Conservation (phyloP, 2,329 filamentous ascomycete genomes). For the Hirsutella rhossiliensis region DNA sequence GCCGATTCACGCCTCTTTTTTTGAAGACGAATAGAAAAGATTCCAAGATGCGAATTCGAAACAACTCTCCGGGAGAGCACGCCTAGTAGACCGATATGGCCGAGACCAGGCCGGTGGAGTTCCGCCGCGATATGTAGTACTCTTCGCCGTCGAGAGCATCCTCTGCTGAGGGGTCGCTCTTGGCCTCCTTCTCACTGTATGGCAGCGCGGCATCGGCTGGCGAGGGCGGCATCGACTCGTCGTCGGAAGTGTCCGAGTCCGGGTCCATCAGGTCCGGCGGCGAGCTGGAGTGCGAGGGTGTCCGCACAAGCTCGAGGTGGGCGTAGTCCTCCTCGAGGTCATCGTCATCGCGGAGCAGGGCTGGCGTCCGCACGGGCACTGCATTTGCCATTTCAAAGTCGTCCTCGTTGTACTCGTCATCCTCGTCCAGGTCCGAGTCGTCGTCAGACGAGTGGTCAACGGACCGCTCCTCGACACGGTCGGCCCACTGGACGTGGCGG, state of each 20-base stretch:
- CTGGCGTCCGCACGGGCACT: conserved; percentile 24
- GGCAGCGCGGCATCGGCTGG: conserved; percentile 45
- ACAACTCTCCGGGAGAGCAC: not conserved
- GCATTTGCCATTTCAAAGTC: conserved; percentile 44
- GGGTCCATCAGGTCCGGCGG: conserved; percentile 62
- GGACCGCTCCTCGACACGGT: conserved; percentile 60
- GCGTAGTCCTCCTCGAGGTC: conserved; percentile 54
- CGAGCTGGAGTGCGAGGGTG: conserved; percentile 51
- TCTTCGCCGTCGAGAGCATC: conserved; percentile 38
- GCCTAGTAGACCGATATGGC: conserved; percentile 45
- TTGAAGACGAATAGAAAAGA: not conserved
- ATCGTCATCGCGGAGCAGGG: conserved; percentile 25
- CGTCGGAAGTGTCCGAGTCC: conserved; percentile 56
- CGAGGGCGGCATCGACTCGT: conserved; percentile 68
- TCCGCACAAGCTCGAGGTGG: conserved; percentile 55
- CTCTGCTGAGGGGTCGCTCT: conserved; percentile 20
- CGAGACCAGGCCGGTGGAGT: conserved; percentile 37
- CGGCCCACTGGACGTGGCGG: conserved; percentile 78
- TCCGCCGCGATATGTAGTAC: conserved; percentile 41
- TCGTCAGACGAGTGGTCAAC: conserved; percentile 42
- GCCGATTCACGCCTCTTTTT: conserved; percentile 7
- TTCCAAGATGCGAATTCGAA: not conserved
- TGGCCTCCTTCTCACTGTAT: conserved; percentile 46
- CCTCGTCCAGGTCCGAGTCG: conserved; percentile 26
- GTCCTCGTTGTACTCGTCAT: conserved; percentile 38